A percentile compares a stretch with the other conserved stretches of the same genome.
These are phyloP conservation scores for Uncinocarpus reesii DNA, from an alignment of 2,329 filamentous ascomycete species.

Conservation along the genomic window DNA sequence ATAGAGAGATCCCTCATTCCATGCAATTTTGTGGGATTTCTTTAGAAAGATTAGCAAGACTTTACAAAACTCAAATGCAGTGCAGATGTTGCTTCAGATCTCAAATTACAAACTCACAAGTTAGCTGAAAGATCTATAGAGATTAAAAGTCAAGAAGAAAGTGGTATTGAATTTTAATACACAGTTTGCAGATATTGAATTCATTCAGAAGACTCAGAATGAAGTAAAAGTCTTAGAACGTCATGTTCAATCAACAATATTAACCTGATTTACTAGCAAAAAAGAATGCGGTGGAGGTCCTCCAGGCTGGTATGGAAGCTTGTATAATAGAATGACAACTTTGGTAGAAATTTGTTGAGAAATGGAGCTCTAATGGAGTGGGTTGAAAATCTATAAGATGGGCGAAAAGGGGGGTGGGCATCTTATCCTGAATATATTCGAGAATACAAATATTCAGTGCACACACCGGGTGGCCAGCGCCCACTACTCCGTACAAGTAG, in stretches of 20 bases:
- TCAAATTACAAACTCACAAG: neutral
- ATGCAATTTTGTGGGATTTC: neutral
- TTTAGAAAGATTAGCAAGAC: neutral
- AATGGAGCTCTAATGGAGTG: too few relatives aligned
- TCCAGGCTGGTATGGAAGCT: neutral
- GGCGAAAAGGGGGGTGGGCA: too few relatives aligned
- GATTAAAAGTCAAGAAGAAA: constrained; percentile 1
- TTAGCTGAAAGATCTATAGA: neutral
- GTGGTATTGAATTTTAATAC: constrained; percentile 1
- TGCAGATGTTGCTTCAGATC: neutral
- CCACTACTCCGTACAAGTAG: too few relatives aligned
- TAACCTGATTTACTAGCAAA: neutral
- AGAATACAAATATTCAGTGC: constrained; percentile 4
- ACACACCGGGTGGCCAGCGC: too few relatives aligned
- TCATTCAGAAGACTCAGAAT: neutral
- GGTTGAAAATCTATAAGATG: too few relatives aligned
- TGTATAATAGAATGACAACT: constrained; percentile 9
- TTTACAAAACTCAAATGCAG: neutral
- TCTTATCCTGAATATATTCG: constrained; percentile 9
- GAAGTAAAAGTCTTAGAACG: neutral
- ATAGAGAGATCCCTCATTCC: too few relatives aligned
- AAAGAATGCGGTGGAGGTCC: neutral
- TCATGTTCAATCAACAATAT: neutral
- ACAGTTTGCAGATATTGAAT: constrained; percentile 6
- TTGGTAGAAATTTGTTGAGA: constrained; percentile 4